Evolutionary conservation across 2,329 filamentous ascomycete species (phyloP), one percentile per base, ranked within the genome.

Genomic region (Sporothrix phasma): DNA sequence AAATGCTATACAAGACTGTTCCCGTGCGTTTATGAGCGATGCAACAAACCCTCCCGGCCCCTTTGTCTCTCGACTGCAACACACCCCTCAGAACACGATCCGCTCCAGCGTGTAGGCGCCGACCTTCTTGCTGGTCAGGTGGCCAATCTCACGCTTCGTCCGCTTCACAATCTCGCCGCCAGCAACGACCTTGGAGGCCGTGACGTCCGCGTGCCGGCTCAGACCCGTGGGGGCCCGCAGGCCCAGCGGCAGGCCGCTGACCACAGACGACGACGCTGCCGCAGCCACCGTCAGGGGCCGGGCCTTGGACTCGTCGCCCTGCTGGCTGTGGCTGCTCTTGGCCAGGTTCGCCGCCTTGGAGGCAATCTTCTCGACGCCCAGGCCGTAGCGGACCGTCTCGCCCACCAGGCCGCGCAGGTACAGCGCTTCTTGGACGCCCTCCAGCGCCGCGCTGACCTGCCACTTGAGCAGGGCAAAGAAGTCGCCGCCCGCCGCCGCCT

Each of bases 71-170:
- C n/a, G n/a, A n/a, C n/a, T n/a, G n/a, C n/a, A n/a, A n/a, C n/a
- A n/a, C n/a, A n/a, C 34, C 7, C 34, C 37, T 34, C 45, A 90
- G 70, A 91, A 78, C 61, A 82, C 75, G 69, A 96, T 86, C 75
- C 85, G 84, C 77, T 96, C 91, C 68, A 93, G 81, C 54, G 89
- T 90, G 77, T 97, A 96, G 69, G 87, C 85, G 64, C 88, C 89
- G 67, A 92, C 88, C 73, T 87, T 87, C 76, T 89, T 88, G 72
- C 88, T 90, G 72, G 88, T 84, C 73, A 95, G 76, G 74, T 89
- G 85, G 19, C 89, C 90, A 65, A 87, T 86, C 76, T 96, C 88
- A 74, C 91, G 81, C 69, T 78, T 80, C 69, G 81, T 91, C 69
- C 90, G 84, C 73, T 83, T 78, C 67, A 86, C 80, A 46, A 90